These are phyloP conservation scores for Aspergillus sclerotioniger DNA, from an alignment of 495 filamentous ascomycete species.

Conservation along the genomic window DNA sequence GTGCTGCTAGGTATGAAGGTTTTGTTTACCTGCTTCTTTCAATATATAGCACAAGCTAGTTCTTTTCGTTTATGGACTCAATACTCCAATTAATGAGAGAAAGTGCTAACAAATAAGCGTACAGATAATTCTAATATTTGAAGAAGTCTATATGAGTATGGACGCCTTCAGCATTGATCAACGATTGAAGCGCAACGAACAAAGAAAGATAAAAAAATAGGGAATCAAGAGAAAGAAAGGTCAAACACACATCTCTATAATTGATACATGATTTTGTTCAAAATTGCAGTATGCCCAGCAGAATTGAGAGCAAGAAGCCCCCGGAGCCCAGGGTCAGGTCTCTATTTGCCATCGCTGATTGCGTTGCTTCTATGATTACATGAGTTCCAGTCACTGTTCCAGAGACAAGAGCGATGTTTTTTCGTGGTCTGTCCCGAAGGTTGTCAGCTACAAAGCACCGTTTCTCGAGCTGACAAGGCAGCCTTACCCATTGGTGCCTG, in stretches of 20 bases:
- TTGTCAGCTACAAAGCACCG: not conserved
- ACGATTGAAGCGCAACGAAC: too few relatives aligned
- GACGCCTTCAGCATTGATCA: too few relatives aligned
- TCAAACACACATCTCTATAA: not conserved
- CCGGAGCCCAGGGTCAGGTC: not conserved
- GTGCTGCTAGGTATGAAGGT: too few relatives aligned
- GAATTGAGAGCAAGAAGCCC: slow-evolving; percentile 1
- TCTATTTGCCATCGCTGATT: slow-evolving; percentile 7
- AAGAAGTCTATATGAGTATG: too few relatives aligned
- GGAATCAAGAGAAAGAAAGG: not conserved
- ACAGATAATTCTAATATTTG: too few relatives aligned
- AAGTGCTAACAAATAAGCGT: not conserved
- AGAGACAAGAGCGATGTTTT: slow-evolving; percentile 8
- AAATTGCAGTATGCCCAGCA: slow-evolving; percentile 4
- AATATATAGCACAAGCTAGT: too few relatives aligned
- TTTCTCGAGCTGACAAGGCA: not conserved
- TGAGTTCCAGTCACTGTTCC: slow-evolving; percentile 8
- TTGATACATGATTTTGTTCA: slow-evolving; percentile 2
- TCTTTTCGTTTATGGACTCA: too few relatives aligned
- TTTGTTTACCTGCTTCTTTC: too few relatives aligned
- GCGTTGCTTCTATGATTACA: slow-evolving; percentile 8
- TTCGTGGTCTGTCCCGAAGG: not conserved
- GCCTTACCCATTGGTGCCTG: not conserved
- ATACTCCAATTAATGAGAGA: not conserved
- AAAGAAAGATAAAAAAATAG: not conserved